Percentiles rank a stretch among this genome's conserved stretches.
phyloP scores from a whole-genome alignment of 768 basidiomycete genomes.

The Termitomyces sp. region DNA sequence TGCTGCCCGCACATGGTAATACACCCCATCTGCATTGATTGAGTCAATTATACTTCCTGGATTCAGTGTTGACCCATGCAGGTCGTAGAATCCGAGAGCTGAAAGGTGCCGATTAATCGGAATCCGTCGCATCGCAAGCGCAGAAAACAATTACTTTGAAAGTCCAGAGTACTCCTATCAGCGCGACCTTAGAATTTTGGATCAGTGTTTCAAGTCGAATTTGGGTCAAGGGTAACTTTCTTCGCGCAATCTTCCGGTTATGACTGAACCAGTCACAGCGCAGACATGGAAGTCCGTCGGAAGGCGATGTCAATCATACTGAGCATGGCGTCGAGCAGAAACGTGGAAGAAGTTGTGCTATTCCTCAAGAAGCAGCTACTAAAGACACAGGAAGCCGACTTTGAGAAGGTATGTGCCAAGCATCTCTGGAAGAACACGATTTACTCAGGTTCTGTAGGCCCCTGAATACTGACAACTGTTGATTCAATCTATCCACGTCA shows the following conservation, averaged over 20 bases:
- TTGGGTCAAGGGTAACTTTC: slow-evolving; percentile 52
- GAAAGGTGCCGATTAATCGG: background rate
- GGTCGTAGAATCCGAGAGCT: slow-evolving; percentile 19
- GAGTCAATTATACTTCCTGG: slow-evolving; percentile 15
- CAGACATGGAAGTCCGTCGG: slow-evolving; percentile 93
- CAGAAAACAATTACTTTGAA: slow-evolving; percentile 32
- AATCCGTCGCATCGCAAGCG: background rate
- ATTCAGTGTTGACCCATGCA: slow-evolving; percentile 24
- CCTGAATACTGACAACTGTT: slow-evolving; percentile 93
- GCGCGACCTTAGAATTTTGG: slow-evolving; percentile 21
- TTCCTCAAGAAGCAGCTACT: slow-evolving; percentile 99
- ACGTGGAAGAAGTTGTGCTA: slow-evolving; percentile 92
- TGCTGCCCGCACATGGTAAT: slow-evolving; percentile 27
- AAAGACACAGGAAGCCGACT: slow-evolving; percentile 86
- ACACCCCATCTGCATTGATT: slow-evolving; percentile 15
- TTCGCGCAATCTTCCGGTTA: background rate
- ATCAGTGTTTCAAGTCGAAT: slow-evolving; percentile 13
- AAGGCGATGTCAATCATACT: slow-evolving; percentile 89
- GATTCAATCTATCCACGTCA: slow-evolving; percentile 96
- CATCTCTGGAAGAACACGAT: background rate
- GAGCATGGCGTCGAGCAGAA: slow-evolving; percentile 89
- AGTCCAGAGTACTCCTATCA: slow-evolving; percentile 38
- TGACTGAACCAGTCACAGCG: slow-evolving; percentile 35
- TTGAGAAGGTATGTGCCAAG: slow-evolving; percentile 67
- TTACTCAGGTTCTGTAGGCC: slow-evolving; percentile 41